A percentile compares a stretch with the other conserved stretches of the same genome.
Evolutionary conservation across 352 stramenopile species (phyloP).

Genomic region (Globisporangium alternatum): DNA sequence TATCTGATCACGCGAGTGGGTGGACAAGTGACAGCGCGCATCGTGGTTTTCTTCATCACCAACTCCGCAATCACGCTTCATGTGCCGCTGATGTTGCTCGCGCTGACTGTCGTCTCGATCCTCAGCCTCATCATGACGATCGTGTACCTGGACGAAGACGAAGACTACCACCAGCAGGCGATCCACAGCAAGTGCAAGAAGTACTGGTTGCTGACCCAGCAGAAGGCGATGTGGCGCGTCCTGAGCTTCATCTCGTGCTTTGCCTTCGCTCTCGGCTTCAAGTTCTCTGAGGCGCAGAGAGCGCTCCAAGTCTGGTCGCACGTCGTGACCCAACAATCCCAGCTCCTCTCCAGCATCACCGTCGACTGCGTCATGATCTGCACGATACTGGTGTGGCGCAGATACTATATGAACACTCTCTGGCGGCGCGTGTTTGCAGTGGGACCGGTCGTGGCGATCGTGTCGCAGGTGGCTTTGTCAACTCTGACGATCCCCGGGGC

Average conservation of each 20-base stretch:
- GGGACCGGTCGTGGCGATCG: slow-evolving; percentile 31
- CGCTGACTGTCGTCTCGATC: slow-evolving; percentile 9
- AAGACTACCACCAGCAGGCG: slow-evolving; percentile 3
- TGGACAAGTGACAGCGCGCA: slow-evolving; percentile 13
- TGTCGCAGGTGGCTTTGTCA: slow-evolving; percentile 24
- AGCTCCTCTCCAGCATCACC: slow-evolving; percentile 27
- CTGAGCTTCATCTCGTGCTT: slow-evolving; percentile 20
- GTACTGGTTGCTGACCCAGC: slow-evolving; percentile 24
- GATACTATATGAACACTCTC: slow-evolving; percentile 31
- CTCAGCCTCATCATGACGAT: slow-evolving; percentile 6
- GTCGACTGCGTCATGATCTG: slow-evolving; percentile 36
- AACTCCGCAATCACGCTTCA: not conserved
- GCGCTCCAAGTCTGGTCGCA: slow-evolving; percentile 33
- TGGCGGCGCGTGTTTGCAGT: slow-evolving; percentile 37
- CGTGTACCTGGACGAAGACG: slow-evolving; percentile 12
- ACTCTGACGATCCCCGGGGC: slow-evolving; percentile 25
- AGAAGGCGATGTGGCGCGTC: slow-evolving; percentile 24
- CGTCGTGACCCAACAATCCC: slow-evolving; percentile 21
- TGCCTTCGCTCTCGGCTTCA: slow-evolving; percentile 22
- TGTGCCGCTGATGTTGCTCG: slow-evolving; percentile 16
- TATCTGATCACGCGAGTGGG: slow-evolving; percentile 17
- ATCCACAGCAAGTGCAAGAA: slow-evolving; percentile 3
- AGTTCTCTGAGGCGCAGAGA: slow-evolving; percentile 15
- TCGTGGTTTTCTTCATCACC: slow-evolving; percentile 15
- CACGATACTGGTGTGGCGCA: slow-evolving; percentile 33